phyloP scores from a whole-genome alignment of 176 grass and related monocot species.

The Avena eriantha region DNA sequence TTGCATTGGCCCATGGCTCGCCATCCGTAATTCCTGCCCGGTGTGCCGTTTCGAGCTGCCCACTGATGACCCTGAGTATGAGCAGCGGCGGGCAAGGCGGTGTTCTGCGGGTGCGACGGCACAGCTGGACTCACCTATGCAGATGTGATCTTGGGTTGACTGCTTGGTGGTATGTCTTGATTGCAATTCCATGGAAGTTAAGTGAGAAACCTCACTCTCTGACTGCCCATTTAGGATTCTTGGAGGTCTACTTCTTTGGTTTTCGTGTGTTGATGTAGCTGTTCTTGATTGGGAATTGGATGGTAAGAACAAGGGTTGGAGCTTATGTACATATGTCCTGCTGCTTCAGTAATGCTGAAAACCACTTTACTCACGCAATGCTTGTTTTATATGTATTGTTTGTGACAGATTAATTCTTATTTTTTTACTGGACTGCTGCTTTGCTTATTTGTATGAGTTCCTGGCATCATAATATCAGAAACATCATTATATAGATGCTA shows the following conservation, averaged over 20 bases:
- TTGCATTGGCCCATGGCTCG: conserved; percentile 74
- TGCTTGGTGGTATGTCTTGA: conserved; percentile 33
- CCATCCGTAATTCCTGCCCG: conserved; percentile 68
- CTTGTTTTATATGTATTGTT: conserved; percentile 30
- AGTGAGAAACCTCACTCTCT: conserved; percentile 48
- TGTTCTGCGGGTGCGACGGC: conserved; percentile 1
- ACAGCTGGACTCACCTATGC: conserved; percentile 16
- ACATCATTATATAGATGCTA: not conserved
- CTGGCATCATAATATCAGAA: not conserved
- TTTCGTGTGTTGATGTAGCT: conserved; percentile 23
- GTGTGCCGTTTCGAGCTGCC: conserved; percentile 81
- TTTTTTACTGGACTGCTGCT: not conserved
- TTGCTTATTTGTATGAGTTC: not conserved
- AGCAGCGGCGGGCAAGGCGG: conserved; percentile 47
- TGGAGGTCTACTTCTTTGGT: conserved; percentile 24
- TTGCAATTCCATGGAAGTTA: conserved; percentile 18
- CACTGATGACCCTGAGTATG: conserved; percentile 77
- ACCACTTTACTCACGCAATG: conserved; percentile 5
- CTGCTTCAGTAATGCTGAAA: conserved; percentile 42
- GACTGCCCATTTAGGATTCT: conserved; percentile 3
- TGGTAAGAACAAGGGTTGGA: conserved; percentile 48
- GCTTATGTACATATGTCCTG: conserved; percentile 43
- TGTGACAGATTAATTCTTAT: not conserved
- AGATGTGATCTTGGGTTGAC: conserved; percentile 36
- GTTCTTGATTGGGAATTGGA: conserved; percentile 22